Base-by-base conservation (phyloP, 2,329 filamentous ascomycete genomes). In the Colletotrichum godetiae region DNA sequence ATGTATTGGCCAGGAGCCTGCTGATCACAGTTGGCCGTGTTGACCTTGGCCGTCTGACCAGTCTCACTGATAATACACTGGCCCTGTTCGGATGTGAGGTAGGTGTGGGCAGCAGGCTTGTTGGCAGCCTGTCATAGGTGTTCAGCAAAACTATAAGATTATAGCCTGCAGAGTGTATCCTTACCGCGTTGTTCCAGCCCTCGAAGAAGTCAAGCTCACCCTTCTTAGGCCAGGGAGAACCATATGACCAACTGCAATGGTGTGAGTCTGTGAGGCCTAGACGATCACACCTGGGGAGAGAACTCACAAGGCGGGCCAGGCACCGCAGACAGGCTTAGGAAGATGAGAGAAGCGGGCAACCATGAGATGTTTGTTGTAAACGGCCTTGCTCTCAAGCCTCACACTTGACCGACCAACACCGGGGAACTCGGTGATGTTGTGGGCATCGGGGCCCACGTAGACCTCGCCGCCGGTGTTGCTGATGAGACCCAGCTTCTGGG, bases 141-240 rank as follows among this genome's bases (percentile, higher is more conserved):
- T 70, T 78, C 78, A 91, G 90, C 79, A 91, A 90, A 0, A 83
- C 8, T 77, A 79, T 63, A 72, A 3, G 27, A 8, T 4, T 55
- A 10, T n/a, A 13, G 13, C 13, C 7, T 19, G 8, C 27, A 59
- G 35, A 1, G 12, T 1, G 6, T n/a, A 27, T 27, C n/a, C 60
- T 46, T 46, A 68, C 64, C 56, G 87, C 84, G 64, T 85, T 79
- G 81, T 93, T 92, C 80, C 91, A 91, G 67, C 88, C 88, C 82
- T 94, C 92, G 76, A 92, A 90, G 75, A 93, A 89, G 78, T 93
- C 91, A 74, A 93, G 87, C 81, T 93, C 92, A 69, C 91, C 92
- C 71, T 85, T 84, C 31, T 79, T 82, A 11, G 91, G 91, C 91
- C 92, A 93, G 75, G 86, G 80, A 53, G 82, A 76, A 42, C 87